phyloP scores from a whole-genome alignment of 176 grass and related monocot species.

The Juncus effusus region DNA sequence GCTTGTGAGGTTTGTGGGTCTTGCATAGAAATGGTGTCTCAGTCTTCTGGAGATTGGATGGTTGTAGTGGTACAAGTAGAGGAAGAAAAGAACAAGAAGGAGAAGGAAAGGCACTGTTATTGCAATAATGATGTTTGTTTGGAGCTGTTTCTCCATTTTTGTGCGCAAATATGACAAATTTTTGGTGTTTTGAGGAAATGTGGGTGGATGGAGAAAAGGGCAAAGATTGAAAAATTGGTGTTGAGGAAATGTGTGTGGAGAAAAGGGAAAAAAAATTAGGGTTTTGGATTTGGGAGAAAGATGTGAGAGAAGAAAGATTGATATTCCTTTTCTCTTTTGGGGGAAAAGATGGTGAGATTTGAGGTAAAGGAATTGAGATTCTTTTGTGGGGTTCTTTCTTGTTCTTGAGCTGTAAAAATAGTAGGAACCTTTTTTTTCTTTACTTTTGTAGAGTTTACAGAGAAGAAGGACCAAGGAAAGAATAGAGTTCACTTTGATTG shows the following conservation, averaged over 20 bases:
- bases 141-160: constrained; percentile 32
- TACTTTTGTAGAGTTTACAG: too few species aligned
- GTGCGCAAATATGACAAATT: too few species aligned
- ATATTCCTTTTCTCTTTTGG: constrained; percentile 10
- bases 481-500: constrained; percentile 1
- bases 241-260: constrained; percentile 1
- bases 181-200: neutral
- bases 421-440: constrained; percentile 15
- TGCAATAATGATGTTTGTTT: constrained; percentile 32
- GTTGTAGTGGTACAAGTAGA: constrained; percentile 38
- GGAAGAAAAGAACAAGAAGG: constrained; percentile 23
- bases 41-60: constrained; percentile 36
- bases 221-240: constrained; percentile 5
- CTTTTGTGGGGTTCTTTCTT: constrained; percentile 10
- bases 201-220: neutral
- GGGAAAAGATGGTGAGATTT: neutral
- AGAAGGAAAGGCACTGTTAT: constrained; percentile 38
- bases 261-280: constrained; percentile 22
- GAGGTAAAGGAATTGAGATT: constrained; percentile 19
- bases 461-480: neutral
- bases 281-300: constrained; percentile 37
- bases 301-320: constrained; percentile 4
- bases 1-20: constrained; percentile 12
- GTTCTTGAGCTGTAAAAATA: constrained; percentile 30
- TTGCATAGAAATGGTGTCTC: constrained; percentile 15